These are phyloP conservation scores for Chalara sp. DNA, from an alignment of 2,329 filamentous ascomycete species.

Conservation along the genomic window DNA sequence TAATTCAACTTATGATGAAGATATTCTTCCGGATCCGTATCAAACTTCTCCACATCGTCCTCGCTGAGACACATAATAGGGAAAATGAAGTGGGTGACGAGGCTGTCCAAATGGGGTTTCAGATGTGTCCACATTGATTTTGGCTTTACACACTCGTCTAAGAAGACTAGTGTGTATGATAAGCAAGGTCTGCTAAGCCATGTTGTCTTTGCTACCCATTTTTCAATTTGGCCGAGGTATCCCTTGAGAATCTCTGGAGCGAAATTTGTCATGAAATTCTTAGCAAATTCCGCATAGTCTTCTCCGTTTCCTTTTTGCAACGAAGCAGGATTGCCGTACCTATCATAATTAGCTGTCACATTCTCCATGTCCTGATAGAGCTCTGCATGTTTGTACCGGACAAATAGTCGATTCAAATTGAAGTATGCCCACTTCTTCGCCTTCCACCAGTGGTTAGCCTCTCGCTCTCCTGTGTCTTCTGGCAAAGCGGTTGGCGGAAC, in stretches of 20 bases:
- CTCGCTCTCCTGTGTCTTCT: constrained; percentile 76
- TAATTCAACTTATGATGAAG: constrained; percentile 96
- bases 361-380: background rate
- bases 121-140: constrained; percentile 96
- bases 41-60: constrained; percentile 89
- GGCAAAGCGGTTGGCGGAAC: constrained; percentile 72
- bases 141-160: constrained; percentile 95
- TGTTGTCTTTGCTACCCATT: constrained; percentile 89
- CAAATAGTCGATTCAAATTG: constrained; percentile 91
- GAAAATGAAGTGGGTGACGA: constrained; percentile 93
- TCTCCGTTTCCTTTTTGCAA: constrained; percentile 68
- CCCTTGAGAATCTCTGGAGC: constrained; percentile 94
- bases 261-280: constrained; percentile 84
- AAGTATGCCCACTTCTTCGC: constrained; percentile 99
- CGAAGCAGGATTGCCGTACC: constrained; percentile 81
- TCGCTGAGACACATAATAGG: constrained; percentile 87
- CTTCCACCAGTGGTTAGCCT: constrained; percentile 98
- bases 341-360: constrained; percentile 29
- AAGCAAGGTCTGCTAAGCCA: constrained; percentile 95
- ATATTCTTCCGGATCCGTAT: constrained; percentile 92
- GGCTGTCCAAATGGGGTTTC: constrained; percentile 85
- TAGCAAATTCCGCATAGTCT: constrained; percentile 76
- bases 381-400: constrained; percentile 53
- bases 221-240: constrained; percentile 91
- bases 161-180: constrained; percentile 87